phyloP scores from a whole-genome alignment of 192 early-diverging fungal species.

The Coemansia reversa region DNA sequence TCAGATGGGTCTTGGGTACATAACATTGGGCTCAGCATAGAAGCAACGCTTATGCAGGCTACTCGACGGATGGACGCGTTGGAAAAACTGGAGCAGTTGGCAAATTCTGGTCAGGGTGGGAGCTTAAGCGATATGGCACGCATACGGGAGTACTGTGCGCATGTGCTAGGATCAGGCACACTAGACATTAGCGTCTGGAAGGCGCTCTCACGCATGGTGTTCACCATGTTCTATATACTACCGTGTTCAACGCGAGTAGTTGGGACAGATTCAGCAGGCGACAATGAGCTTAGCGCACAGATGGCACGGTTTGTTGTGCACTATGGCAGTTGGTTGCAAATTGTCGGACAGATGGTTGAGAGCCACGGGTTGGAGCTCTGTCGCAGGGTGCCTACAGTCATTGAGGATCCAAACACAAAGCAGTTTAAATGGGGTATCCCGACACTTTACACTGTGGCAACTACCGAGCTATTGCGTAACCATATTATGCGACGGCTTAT shows the following conservation, averaged over 20 bases:
- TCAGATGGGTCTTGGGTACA: conserved; percentile 40
- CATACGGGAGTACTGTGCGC: conserved; percentile 33
- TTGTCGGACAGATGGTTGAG: conserved; percentile 42
- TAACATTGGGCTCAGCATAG: conserved; percentile 52
- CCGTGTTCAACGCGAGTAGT: conserved; percentile 34
- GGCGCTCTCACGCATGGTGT: conserved; percentile 40
- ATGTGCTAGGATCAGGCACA: conserved; percentile 35
- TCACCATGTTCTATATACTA: conserved; percentile 41
- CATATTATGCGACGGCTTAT: conserved; percentile 27
- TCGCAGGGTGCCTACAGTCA: conserved; percentile 37
- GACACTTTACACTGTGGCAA: conserved; percentile 34
- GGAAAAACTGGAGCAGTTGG: conserved; percentile 35
- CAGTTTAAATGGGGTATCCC: conserved; percentile 52
- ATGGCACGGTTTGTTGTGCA: conserved; percentile 23
- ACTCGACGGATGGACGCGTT: conserved; percentile 31
- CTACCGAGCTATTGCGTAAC: conserved; percentile 42
- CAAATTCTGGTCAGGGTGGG: conserved; percentile 10
- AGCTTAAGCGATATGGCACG: conserved; percentile 15
- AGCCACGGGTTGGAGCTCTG: conserved; percentile 41
- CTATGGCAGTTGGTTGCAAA: conserved; percentile 43
- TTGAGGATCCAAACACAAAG: conserved; percentile 38
- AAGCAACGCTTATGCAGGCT: conserved; percentile 49
- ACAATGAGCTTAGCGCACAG: conserved; percentile 2
- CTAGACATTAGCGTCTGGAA: conserved; percentile 31
- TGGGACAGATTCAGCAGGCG: background rate